Evolutionary conservation across 2,329 filamentous ascomycete genomes (phyloP), one percentile per base, ranked within the genome.

Genomic region (Didymella glomerata): DNA sequence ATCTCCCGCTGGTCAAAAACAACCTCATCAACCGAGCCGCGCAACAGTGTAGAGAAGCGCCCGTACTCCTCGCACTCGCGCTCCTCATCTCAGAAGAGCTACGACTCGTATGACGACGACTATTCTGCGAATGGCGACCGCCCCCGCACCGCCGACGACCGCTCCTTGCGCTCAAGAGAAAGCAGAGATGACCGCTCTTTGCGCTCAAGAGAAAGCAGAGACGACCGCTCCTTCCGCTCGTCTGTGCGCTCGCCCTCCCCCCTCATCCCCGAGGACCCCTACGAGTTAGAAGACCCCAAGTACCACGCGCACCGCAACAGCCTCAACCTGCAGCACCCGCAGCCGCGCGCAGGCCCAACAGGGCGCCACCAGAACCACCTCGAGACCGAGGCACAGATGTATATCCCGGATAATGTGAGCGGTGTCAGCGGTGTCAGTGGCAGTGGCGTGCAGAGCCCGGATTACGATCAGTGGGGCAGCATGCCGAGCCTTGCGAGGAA

Each of bases 1-100:
- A 93, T 97, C 63, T 98, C 95, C 6, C 87, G 95, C 42, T 99
- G 95, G 95, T 98, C 94, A 0, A 95, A 96, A 79, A 98, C 94
- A 2, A 99, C 95, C 0, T 86, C 93, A 4, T 97, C 93, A 0
- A 96, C 92, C 61, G 88, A 93, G 42, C 89, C 91, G 44, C 75
- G 90, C 40, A 87, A 86, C 69, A 91, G 87, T 68, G 83, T 82
- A 44, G 79, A 88, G 81, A 79, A 88, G 82, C 76, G 89, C 81
- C 79, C 88, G 77, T 76, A 87, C 79, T 84, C 84, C 65, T 76
- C 86, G 73, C 78, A 84, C n/a, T 97, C 93, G 30, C 53, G 53
- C 52, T 61, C 58, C 25, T 50, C 44, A 14, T 95, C 91, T 0
- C 90, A 93, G 68, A 72, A 93, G 40, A 88, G 83, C 14, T 83